These are phyloP conservation scores for Paramyrothecium sp. DNA, from an alignment of 2,329 filamentous ascomycete species.

Conservation along the genomic window DNA sequence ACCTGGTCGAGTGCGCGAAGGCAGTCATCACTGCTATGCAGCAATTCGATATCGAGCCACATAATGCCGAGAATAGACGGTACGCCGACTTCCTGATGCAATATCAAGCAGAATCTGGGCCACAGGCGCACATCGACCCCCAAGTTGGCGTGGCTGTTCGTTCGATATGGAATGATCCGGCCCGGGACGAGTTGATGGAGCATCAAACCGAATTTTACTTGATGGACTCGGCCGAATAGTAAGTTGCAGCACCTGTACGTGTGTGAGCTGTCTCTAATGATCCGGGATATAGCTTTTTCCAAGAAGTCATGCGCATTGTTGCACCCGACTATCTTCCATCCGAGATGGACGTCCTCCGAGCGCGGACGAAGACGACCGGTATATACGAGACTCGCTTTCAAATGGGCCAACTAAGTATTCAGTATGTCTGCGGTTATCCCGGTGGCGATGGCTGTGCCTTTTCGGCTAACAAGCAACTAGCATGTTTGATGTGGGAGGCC, in stretches of 20 bases:
- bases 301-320: slow-evolving; percentile 84
- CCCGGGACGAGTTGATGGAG: slow-evolving; percentile 79
- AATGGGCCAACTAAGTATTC: slow-evolving; percentile 98
- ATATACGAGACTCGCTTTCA: slow-evolving; percentile 99
- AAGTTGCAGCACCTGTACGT: slow-evolving; percentile 33
- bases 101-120: slow-evolving; percentile 88
- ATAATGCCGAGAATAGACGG: slow-evolving; percentile 67
- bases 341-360: slow-evolving; percentile 92
- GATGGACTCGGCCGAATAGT: slow-evolving; percentile 99
- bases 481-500: slow-evolving; percentile 99
- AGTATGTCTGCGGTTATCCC: slow-evolving; percentile 60
- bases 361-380: slow-evolving; percentile 96
- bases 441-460: too few relatives aligned
- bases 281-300: slow-evolving; percentile 73
- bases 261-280: slow-evolving; percentile 7
- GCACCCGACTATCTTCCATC: slow-evolving; percentile 83
- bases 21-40: slow-evolving; percentile 88
- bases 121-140: slow-evolving; percentile 77
- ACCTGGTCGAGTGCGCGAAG: slow-evolving; percentile 94
- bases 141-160: slow-evolving; percentile 81
- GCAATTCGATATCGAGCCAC: slow-evolving; percentile 83
- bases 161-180: slow-evolving; percentile 86
- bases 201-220: slow-evolving; percentile 97
- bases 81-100: slow-evolving; percentile 79
- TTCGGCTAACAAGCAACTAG: slow-evolving; percentile 44